Percentiles rank a stretch among this genome's conserved stretches.
Evolutionary conservation across 2,329 filamentous ascomycete species (phyloP).

Genomic region (Aspergillus felis): DNA sequence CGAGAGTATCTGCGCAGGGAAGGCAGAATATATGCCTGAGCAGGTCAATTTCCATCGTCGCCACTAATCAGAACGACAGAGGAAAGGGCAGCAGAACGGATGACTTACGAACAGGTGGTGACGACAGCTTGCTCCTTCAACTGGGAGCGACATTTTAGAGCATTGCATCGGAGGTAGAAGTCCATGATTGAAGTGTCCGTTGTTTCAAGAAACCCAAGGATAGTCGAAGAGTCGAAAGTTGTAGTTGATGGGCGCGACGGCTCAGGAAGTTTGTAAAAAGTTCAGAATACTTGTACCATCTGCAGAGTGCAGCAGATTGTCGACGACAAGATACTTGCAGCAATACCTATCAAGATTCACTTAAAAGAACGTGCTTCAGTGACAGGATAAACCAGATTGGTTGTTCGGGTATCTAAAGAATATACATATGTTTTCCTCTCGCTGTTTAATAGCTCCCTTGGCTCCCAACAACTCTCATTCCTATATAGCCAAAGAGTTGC

Average conservation of each 20-base stretch:
- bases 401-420: slow-evolving; percentile 4
- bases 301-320: not conserved
- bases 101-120: slow-evolving; percentile 75
- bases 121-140: slow-evolving; percentile 72
- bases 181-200: slow-evolving; percentile 56
- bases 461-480: slow-evolving; percentile 6
- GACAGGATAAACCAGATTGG: not conserved
- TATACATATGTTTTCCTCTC: slow-evolving; percentile 10
- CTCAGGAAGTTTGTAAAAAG: not conserved
- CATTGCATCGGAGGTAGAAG: slow-evolving; percentile 71
- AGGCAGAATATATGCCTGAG: slow-evolving; percentile 79
- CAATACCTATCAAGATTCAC: slow-evolving; percentile 7
- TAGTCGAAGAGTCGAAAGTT: not conserved
- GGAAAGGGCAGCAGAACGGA: not conserved
- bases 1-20: slow-evolving; percentile 63
- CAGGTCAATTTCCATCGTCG: slow-evolving; percentile 7
- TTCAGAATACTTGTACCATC: not conserved
- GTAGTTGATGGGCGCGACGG: slow-evolving; percentile 2
- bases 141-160: slow-evolving; percentile 67
- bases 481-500: slow-evolving; percentile 2
- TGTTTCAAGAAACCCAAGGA: not conserved
- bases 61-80: slow-evolving; percentile 4
- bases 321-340: not conserved
- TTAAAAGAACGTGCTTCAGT: not conserved
- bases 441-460: slow-evolving; percentile 3